Evolutionary conservation across 1,139 yeast genomes (phyloP).

Genomic region (Kodamaea ohmeri): DNA sequence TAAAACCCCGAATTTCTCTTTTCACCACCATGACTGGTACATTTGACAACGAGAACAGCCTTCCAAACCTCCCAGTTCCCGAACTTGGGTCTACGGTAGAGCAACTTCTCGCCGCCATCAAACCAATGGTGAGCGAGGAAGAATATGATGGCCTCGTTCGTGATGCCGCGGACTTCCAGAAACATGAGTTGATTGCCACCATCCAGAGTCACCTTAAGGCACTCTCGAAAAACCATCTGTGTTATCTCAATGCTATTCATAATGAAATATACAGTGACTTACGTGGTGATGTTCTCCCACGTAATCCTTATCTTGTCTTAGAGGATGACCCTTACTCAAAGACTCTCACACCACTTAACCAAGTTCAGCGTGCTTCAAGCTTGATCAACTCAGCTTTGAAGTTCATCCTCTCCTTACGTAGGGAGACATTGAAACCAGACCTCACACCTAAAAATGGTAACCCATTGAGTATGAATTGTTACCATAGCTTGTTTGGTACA

Average conservation of each 20-base stretch:
- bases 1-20: not conserved
- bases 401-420: constrained; percentile 58
- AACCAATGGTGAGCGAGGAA: constrained; percentile 46
- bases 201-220: constrained; percentile 54
- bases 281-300: constrained; percentile 64
- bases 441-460: constrained; percentile 47
- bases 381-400: constrained; percentile 63
- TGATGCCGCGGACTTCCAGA: constrained; percentile 45
- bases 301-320: constrained; percentile 69
- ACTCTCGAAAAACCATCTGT: constrained; percentile 40
- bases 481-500: constrained; percentile 63
- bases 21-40: constrained; percentile 8
- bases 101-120: constrained; percentile 47
- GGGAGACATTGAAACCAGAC: constrained; percentile 55
- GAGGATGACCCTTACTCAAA: constrained; percentile 68
- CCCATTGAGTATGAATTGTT: constrained; percentile 66
- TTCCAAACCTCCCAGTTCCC: constrained; percentile 59
- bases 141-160: constrained; percentile 39
- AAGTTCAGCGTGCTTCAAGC: constrained; percentile 64
- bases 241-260: constrained; percentile 61
- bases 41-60: constrained; percentile 23
- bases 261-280: constrained; percentile 64
- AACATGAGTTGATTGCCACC: constrained; percentile 37
- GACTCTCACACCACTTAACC: constrained; percentile 59
- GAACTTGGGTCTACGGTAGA: constrained; percentile 41